phyloP scores from a whole-genome alignment of 768 basidiomycete genomes.

The Kwoniella shandongensis region DNA sequence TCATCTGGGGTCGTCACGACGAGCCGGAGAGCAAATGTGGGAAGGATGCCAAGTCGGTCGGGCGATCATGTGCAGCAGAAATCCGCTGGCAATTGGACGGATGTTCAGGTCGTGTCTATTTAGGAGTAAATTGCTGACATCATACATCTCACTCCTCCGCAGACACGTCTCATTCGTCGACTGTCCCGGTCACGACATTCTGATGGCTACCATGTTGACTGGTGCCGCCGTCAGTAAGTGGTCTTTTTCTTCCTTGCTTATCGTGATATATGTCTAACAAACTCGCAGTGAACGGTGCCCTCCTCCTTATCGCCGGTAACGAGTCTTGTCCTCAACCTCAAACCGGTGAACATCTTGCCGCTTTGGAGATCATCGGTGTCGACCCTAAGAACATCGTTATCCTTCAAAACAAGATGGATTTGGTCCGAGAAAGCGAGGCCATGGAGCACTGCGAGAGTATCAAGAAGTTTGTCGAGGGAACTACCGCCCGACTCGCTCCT shows the following conservation, averaged over 20 bases:
- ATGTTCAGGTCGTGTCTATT: no score
- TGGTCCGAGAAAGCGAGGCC: slow-evolving; percentile 92
- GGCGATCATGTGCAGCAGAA: no score
- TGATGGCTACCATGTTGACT: slow-evolving; percentile 99
- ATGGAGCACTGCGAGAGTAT: slow-evolving; percentile 96
- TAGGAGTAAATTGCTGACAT: slow-evolving; percentile 8
- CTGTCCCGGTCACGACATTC: slow-evolving; percentile 92
- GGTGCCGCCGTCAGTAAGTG: slow-evolving; percentile 84
- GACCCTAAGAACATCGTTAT: slow-evolving; percentile 84
- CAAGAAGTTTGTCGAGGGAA: slow-evolving; percentile 91
- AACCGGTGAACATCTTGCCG: slow-evolving; percentile 96
- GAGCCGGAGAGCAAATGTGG: no score
- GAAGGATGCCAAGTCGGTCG: no score
- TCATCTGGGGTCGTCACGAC: no score
- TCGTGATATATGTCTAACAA: slow-evolving; percentile 2
- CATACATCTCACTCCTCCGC: background rate
- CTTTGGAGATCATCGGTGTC: slow-evolving; percentile 99
- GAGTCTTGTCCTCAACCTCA: slow-evolving; percentile 99
- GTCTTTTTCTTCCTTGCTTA: background rate
- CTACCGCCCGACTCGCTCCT: slow-evolving; percentile 93
- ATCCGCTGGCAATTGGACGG: no score
- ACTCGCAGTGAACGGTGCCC: slow-evolving; percentile 77
- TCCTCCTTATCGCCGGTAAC: slow-evolving; percentile 93
- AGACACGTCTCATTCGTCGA: slow-evolving; percentile 97
- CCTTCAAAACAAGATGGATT: slow-evolving; percentile 96